phyloP scores from a whole-genome alignment of 2,329 filamentous ascomycete species.

The Fusarium xylarioides region DNA sequence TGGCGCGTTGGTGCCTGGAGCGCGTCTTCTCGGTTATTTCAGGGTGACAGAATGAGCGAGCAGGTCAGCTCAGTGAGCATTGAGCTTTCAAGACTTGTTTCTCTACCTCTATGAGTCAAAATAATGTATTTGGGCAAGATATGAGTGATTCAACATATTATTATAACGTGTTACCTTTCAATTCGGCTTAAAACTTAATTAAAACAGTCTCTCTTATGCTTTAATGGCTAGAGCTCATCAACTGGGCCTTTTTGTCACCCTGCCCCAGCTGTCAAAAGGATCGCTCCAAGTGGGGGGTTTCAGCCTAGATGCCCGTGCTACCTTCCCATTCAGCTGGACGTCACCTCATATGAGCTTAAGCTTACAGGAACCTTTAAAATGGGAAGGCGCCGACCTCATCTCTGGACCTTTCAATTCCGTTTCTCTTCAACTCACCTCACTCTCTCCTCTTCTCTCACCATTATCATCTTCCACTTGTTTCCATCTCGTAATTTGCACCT shows the following conservation, averaged over 20 bases:
- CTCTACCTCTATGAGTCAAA: too few species aligned
- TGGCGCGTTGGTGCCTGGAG: conserved; percentile 41
- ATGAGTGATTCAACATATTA: fast-evolving
- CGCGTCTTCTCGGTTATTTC: conserved; percentile 8
- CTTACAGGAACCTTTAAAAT: conserved; percentile 21
- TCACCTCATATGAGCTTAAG: conserved; percentile 14
- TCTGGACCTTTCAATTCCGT: conserved; percentile 6
- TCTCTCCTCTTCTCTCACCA: neutral
- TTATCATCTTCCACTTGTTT: conserved; percentile 3
- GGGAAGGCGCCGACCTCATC: conserved; percentile 19
- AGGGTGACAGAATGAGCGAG: conserved; percentile 18
- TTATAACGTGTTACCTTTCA: fast-evolving
- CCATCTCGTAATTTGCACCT: neutral
- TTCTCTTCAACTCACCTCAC: neutral
- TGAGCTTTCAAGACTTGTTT: neutral
- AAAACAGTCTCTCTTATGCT: too few species aligned
- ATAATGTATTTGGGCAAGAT: fast-evolving
- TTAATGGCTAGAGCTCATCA: fast-evolving
- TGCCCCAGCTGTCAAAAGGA: neutral
- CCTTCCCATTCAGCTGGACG: conserved; percentile 26
- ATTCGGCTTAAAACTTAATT: neutral
- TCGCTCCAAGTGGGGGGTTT: conserved; percentile 25
- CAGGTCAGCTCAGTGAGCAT: neutral
- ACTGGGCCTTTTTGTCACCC: neutral
- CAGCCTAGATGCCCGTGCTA: conserved; percentile 25